Conservation (phyloP, 345 rosid species). For the Erysimum cheiranthoides region DNA sequence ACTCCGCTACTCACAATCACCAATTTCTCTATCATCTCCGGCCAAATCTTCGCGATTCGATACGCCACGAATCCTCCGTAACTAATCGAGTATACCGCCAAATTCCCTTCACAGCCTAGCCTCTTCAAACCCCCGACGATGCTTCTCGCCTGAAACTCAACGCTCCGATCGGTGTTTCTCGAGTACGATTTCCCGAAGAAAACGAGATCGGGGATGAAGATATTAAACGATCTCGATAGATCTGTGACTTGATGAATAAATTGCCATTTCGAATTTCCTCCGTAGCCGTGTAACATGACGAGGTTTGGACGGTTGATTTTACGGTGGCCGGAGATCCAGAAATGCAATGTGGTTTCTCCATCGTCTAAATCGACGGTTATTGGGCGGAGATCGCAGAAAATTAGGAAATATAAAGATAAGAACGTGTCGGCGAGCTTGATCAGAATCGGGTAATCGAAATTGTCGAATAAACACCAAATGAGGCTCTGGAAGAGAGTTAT, state of each 20-base stretch:
- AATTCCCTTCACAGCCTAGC: conserved; percentile 51
- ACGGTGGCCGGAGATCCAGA: conserved; percentile 65
- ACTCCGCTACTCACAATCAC: conserved; percentile 75
- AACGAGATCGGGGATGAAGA: conserved; percentile 69
- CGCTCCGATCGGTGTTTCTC: conserved; percentile 48
- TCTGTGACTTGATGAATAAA: conserved; percentile 56
- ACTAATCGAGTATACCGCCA: conserved; percentile 63
- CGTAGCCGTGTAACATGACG: conserved; percentile 75
- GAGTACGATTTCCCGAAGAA: conserved; percentile 72
- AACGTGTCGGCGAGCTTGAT: conserved; percentile 49
- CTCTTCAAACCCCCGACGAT: conserved; percentile 58
- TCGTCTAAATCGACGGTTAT: conserved; percentile 59
- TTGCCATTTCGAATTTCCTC: conserved; percentile 76
- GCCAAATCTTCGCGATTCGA: conserved; percentile 63
- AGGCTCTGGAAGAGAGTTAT: conserved; percentile 23
- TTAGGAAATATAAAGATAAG: conserved; percentile 52
- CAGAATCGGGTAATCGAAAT: conserved; percentile 47
- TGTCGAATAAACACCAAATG: conserved; percentile 30
- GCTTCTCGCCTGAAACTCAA: conserved; percentile 65
- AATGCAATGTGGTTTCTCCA: conserved; percentile 62
- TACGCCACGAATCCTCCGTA: conserved; percentile 84
- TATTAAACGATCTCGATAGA: conserved; percentile 61
- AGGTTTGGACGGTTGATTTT: conserved; percentile 49
- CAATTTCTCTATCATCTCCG: conserved; percentile 57
- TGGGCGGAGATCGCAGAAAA: conserved; percentile 56